Conservation (phyloP, 176 grass and related monocot genomes). For the Bromus sterilis region DNA sequence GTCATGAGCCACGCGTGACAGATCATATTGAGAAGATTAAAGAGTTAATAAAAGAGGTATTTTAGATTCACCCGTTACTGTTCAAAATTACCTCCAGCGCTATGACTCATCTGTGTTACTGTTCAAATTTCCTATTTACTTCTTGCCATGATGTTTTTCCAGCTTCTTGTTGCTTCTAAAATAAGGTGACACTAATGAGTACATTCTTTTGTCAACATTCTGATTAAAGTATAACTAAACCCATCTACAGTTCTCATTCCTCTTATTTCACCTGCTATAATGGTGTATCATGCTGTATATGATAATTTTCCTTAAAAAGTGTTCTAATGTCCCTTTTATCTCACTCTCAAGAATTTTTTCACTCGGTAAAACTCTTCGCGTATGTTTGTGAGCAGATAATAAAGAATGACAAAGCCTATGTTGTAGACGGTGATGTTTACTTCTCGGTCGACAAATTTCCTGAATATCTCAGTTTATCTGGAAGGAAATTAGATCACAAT, state of each 20-base stretch:
- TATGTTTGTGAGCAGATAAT: constrained; percentile 47
- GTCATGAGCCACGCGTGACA: constrained; percentile 66
- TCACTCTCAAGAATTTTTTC: background rate
- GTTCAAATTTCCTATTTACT: background rate
- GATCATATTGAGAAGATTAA: constrained; percentile 84
- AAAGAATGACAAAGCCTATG: constrained; percentile 54
- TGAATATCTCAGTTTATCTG: constrained; percentile 52
- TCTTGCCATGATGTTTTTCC: background rate
- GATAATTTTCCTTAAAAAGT: background rate
- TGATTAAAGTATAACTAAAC: background rate
- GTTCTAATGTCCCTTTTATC: background rate
- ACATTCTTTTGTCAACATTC: background rate
- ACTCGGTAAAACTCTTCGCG: background rate
- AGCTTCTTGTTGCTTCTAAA: background rate
- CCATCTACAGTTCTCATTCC: background rate
- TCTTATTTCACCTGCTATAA: background rate
- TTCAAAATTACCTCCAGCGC: background rate
- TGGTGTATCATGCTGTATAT: background rate
- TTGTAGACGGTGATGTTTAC: constrained; percentile 70
- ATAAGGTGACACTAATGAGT: background rate
- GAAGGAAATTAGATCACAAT: constrained; percentile 49
- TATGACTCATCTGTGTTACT: background rate
- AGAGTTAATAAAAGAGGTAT: constrained; percentile 81
- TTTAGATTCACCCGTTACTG: background rate
- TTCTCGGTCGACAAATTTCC: constrained; percentile 53